These are phyloP conservation scores for Daldinia bambusicola DNA, from an alignment of 495 filamentous ascomycete species.

Conservation along the genomic window DNA sequence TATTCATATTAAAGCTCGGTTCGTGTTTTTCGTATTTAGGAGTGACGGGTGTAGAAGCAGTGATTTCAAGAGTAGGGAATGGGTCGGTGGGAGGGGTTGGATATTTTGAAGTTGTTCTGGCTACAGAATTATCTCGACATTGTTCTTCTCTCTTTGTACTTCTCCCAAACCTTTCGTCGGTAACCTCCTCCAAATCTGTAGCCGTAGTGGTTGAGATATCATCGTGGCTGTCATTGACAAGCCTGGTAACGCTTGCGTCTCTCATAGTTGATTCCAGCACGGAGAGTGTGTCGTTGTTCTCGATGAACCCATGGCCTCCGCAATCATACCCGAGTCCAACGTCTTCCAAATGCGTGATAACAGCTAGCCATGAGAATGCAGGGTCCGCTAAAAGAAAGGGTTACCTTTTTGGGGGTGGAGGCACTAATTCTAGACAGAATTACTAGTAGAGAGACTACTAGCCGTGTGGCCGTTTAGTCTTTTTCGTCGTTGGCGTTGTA, in stretches of 20 bases:
- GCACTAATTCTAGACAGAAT: no score
- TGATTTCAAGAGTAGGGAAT: constrained; percentile 45
- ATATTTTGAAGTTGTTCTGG: constrained; percentile 14
- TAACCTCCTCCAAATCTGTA: background rate
- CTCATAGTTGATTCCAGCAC: constrained; percentile 29
- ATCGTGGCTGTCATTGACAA: constrained; percentile 8
- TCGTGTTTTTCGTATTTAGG: constrained; percentile 20
- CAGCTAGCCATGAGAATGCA: constrained; percentile 3
- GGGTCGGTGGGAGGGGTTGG: constrained; percentile 35
- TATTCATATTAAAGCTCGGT: background rate
- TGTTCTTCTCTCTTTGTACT: constrained; percentile 32
- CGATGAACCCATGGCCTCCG: constrained; percentile 24
- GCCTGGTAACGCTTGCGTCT: constrained; percentile 15
- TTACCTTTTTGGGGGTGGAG: no score
- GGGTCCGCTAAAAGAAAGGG: background rate
- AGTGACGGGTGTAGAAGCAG: constrained; percentile 31
- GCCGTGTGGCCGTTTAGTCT: no score
- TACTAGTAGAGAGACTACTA: no score
- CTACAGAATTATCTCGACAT: constrained; percentile 18
- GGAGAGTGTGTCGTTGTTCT: constrained; percentile 29
- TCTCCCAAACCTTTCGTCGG: constrained; percentile 29
- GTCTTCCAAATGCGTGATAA: background rate
- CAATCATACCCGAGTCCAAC: constrained; percentile 1
- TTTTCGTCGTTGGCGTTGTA: background rate
- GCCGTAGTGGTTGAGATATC: background rate